Conservation (phyloP, 2,329 filamentous ascomycete species). For the Harringtonia lauricola region DNA sequence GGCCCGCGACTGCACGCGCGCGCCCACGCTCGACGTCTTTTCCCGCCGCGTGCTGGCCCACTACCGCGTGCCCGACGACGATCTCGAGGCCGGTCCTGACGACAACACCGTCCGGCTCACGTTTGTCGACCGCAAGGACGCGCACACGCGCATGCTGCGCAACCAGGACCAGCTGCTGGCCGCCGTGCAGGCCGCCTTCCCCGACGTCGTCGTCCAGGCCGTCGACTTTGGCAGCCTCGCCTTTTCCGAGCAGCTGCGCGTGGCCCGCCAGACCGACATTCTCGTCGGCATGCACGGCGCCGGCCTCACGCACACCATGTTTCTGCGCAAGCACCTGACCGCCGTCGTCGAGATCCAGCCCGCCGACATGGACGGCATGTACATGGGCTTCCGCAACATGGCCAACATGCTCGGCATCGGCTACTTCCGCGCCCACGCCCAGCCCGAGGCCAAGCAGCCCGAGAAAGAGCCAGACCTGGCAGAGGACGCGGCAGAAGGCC, state of each 20-base stretch:
- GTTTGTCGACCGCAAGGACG: constrained; percentile 22
- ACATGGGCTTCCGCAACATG: constrained; percentile 30
- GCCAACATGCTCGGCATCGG: constrained; percentile 23
- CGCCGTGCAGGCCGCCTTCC: constrained; percentile 13
- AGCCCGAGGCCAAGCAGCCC: neutral
- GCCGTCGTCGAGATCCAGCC: constrained; percentile 32
- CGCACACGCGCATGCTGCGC: constrained; percentile 17
- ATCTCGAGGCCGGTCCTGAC: neutral
- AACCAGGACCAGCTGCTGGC: constrained; percentile 18
- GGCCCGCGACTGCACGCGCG: constrained; percentile 18
- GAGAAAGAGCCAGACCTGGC: neutral
- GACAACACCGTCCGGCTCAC: constrained; percentile 18
- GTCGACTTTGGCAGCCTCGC: constrained; percentile 26
- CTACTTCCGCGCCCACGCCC: constrained; percentile 26
- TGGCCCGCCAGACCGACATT: constrained; percentile 25
- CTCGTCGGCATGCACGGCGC: constrained; percentile 32
- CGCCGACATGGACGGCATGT: constrained; percentile 17
- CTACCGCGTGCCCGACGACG: constrained; percentile 12
- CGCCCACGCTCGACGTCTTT: constrained; percentile 21
- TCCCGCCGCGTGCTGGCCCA: constrained; percentile 19
- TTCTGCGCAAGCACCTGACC: constrained; percentile 20
- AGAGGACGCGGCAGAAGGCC: neutral
- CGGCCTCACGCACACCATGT: constrained; percentile 29
- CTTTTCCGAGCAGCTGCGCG: constrained; percentile 23
- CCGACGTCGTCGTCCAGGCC: constrained; percentile 18